Percentiles rank a stretch among this genome's conserved stretches.
phyloP scores from a whole-genome alignment of 345 rosid species.

The Salix suchowensis region DNA sequence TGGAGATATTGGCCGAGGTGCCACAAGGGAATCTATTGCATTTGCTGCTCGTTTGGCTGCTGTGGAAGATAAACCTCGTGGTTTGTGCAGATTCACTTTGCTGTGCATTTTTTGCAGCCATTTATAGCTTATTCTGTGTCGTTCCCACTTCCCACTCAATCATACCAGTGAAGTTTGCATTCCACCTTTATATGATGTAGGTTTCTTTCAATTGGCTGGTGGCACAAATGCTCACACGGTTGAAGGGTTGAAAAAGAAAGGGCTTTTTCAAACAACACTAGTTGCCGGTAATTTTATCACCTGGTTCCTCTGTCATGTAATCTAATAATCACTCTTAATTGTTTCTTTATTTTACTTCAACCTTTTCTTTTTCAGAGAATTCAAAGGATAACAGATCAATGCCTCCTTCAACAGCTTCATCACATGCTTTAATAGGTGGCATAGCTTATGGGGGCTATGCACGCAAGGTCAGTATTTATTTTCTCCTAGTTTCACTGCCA shows the following conservation, averaged over 20 bases:
- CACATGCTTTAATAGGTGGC: slow-evolving; percentile 38
- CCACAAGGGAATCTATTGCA: slow-evolving; percentile 48
- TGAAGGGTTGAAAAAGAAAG: slow-evolving; percentile 38
- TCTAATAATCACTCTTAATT: neutral
- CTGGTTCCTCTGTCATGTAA: neutral
- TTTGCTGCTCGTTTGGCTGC: slow-evolving; percentile 45
- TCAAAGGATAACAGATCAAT: slow-evolving; percentile 4
- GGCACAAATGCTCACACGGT: slow-evolving; percentile 57
- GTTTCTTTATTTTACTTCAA: neutral
- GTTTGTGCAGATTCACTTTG: slow-evolving; percentile 17
- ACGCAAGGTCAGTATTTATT: slow-evolving; percentile 34
- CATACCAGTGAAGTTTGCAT: neutral
- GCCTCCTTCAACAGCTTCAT: neutral
- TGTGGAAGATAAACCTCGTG: slow-evolving; percentile 43
- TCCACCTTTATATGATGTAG: slow-evolving; percentile 13
- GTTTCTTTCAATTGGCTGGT: slow-evolving; percentile 60
- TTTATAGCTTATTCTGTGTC: neutral
- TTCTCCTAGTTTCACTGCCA: neutral
- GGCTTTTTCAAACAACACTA: slow-evolving; percentile 37
- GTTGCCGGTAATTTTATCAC: slow-evolving; percentile 12
- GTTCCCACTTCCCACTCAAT: neutral
- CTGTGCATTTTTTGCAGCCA: neutral
- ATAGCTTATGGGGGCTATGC: slow-evolving; percentile 62
- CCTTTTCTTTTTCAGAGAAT: slow-evolving; percentile 9
- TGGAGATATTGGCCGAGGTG: slow-evolving; percentile 64